phyloP scores from a whole-genome alignment of 2,329 filamentous ascomycete genomes.

The Raffaelea deltoideospora region DNA sequence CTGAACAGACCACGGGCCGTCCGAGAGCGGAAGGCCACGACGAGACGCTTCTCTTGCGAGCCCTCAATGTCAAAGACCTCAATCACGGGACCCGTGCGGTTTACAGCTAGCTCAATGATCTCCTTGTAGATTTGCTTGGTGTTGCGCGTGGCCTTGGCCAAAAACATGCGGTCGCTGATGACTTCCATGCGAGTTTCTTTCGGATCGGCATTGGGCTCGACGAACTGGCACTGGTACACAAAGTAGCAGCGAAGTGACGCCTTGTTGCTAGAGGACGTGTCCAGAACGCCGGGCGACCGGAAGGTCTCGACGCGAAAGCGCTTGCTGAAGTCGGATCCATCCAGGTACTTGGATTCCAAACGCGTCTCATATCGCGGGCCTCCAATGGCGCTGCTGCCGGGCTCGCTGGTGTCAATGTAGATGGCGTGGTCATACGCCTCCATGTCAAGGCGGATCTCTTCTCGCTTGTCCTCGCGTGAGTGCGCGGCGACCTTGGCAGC shows the following conservation, averaged over 20 bases:
- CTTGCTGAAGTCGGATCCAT: slow-evolving; percentile 55
- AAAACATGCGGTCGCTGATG: slow-evolving; percentile 84
- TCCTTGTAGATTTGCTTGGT: slow-evolving; percentile 93
- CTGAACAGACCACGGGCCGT: slow-evolving; percentile 91
- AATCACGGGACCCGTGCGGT: slow-evolving; percentile 82
- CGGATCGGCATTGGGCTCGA: slow-evolving; percentile 54
- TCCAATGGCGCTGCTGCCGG: slow-evolving; percentile 58
- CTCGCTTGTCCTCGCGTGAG: slow-evolving; percentile 79
- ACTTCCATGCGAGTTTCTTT: slow-evolving; percentile 80
- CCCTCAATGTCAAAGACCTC: slow-evolving; percentile 94
- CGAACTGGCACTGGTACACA: slow-evolving; percentile 92
- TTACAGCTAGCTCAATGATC: slow-evolving; percentile 74
- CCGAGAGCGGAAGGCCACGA: slow-evolving; percentile 86
- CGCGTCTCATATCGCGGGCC: slow-evolving; percentile 90
- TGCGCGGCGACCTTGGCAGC: slow-evolving; percentile 92
- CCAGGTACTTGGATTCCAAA: slow-evolving; percentile 90
- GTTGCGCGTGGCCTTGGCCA: slow-evolving; percentile 90
- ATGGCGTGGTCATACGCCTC: slow-evolving; percentile 90
- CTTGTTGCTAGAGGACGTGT: slow-evolving; percentile 45
- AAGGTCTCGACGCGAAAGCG: slow-evolving; percentile 95
- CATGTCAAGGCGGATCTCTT: slow-evolving; percentile 93
- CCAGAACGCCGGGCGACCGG: slow-evolving; percentile 72
- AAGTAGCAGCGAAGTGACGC: slow-evolving; percentile 94
- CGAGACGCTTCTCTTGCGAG: slow-evolving; percentile 80
- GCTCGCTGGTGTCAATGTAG: slow-evolving; percentile 94